Percentiles rank a stretch among this genome's conserved stretches.
These are phyloP conservation scores for Tetrapisispora arboricola DNA, from an alignment of 805 yeast genomes.

Conservation along the genomic window DNA sequence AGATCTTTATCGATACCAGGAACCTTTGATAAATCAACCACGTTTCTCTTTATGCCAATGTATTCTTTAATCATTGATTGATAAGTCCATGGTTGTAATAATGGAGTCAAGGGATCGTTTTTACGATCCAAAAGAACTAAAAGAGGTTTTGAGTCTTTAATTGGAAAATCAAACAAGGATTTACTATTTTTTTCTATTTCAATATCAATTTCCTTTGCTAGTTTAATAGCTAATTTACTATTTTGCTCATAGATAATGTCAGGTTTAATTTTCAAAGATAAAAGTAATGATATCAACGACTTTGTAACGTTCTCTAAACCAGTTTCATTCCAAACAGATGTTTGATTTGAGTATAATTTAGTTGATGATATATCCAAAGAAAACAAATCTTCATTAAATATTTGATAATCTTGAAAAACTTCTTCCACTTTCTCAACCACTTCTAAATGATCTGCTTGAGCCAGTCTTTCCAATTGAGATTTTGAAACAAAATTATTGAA, in stretches of 20 bases:
- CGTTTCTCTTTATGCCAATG: constrained; percentile 70
- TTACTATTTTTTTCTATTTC: constrained; percentile 47
- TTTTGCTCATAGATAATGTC: constrained; percentile 66
- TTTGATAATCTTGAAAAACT: constrained; percentile 72
- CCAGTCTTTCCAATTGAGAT: constrained; percentile 71
- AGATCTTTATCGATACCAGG: constrained; percentile 51
- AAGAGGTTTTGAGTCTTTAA: constrained; percentile 58
- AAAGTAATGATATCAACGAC: constrained; percentile 21
- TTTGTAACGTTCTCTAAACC: constrained; percentile 18
- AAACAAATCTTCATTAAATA: constrained; percentile 62
- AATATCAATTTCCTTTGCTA: constrained; percentile 57
- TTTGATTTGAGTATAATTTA: constrained; percentile 15
- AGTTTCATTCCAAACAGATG: constrained; percentile 22
- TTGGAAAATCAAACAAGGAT: constrained; percentile 55
- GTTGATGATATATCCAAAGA: constrained; percentile 29
- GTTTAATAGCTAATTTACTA: constrained; percentile 50
- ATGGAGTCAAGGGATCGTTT: constrained; percentile 88
- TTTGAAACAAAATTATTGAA: constrained; percentile 72
- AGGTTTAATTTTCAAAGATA: constrained; percentile 72
- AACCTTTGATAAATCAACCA: constrained; percentile 53
- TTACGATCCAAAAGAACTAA: constrained; percentile 71
- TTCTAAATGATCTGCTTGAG: constrained; percentile 85
- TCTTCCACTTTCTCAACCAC: constrained; percentile 69
- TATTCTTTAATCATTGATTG: constrained; percentile 96
- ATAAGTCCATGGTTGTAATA: constrained; percentile 93